Evolutionary conservation across 2,329 filamentous ascomycete genomes (phyloP), one percentile per base, ranked within the genome.

Genomic region (Basipetospora sp.): DNA sequence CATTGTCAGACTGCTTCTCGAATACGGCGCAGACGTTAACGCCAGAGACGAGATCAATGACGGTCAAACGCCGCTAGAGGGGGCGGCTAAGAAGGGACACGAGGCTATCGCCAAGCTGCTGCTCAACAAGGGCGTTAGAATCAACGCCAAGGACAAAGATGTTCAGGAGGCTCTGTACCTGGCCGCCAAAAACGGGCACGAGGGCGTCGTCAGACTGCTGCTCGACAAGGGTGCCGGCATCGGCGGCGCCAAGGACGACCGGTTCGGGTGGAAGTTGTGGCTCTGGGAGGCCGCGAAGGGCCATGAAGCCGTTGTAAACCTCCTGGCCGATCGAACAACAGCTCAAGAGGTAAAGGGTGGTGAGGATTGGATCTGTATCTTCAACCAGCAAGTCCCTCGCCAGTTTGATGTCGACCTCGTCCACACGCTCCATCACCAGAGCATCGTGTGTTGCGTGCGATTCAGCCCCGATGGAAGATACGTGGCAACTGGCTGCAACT

Each of bases 391-490:
- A 41, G 81, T 94, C 27, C 84, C 83, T 44, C 84, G 90, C 42
- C 76, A 86, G 36, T 67, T 98, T 36, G 90, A 98, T 53, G 86
- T 98, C 38, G 86, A 94, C 46, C 70, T 98, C 28, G 80, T 94
- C 34, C 90, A 96, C 62, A 94, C 86, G 40, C 71, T 98, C 38
- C 74, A 77, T 43, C 90, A 98, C 53, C 84, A 94, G 54, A 96
- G 88, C 50, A 90, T 98, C 3, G 90, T 98, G 1, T 98, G 90
- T 69, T 98, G 90, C 56, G 90, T 98, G 26, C 75, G 90, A 41
- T 98, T 98, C 67, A 96, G 88, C 55, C 75, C 82, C 39, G 90
- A 98, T 53, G 90, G 90, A 48, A 87, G 93, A 53, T 94, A 84
- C 49, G 82, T 98, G 39, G 90, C 90, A 6, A 98, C 90, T 4